Conservation (phyloP, 352 stramenopile species). For the Stramenopiles sp. region DNA sequence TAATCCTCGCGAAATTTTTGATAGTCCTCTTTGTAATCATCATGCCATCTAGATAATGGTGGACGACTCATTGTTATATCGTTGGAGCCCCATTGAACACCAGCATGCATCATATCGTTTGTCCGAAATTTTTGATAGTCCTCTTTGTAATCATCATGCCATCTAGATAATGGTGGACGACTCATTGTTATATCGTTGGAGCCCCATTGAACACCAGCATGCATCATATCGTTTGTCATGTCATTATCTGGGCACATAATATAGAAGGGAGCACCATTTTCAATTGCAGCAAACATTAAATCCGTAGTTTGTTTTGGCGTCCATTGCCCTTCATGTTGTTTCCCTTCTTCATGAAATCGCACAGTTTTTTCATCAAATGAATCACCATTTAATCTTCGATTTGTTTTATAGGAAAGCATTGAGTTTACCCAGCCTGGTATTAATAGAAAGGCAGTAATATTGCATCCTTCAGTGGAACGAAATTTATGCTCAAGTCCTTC, state of each 20-base stretch:
- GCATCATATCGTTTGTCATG: no score
- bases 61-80: slow-evolving; percentile 22
- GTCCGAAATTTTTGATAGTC: slow-evolving; percentile 20
- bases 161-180: slow-evolving; percentile 20
- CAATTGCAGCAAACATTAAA: slow-evolving; percentile 24
- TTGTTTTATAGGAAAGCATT: slow-evolving; percentile 20
- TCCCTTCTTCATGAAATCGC: slow-evolving; percentile 25
- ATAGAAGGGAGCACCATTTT: slow-evolving; percentile 23
- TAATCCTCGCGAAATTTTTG: no score
- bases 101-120: no score
- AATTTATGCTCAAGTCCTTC: slow-evolving; percentile 26
- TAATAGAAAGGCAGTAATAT: slow-evolving; percentile 20
- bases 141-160: slow-evolving; percentile 25
- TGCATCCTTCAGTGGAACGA: no score
- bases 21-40: slow-evolving; percentile 24
- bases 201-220: no score
- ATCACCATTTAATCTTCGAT: slow-evolving; percentile 11
- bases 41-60: slow-evolving; percentile 24
- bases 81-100: slow-evolving; percentile 26
- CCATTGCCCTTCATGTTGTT: slow-evolving; percentile 22
- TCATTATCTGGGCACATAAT: slow-evolving; percentile 27
- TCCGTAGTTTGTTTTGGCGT: slow-evolving; percentile 25
- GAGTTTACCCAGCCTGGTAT: slow-evolving; percentile 28
- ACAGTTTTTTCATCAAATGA: slow-evolving; percentile 18
- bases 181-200: slow-evolving; percentile 25